These are phyloP conservation scores for Cryphonectria naterciae DNA, from an alignment of 2,329 filamentous ascomycete genomes.

Conservation along the genomic window DNA sequence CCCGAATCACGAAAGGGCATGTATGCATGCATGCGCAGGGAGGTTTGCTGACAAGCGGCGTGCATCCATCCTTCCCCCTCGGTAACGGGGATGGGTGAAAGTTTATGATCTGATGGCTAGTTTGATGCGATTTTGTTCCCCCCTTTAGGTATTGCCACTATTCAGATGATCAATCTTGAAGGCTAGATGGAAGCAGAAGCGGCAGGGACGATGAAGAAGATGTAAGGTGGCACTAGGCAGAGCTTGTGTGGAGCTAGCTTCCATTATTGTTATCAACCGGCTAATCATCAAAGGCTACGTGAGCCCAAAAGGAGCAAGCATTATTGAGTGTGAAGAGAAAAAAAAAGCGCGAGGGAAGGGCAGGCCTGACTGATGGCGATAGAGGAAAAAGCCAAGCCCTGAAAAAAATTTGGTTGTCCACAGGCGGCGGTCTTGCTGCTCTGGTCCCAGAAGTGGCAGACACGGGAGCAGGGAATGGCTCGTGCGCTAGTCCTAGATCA, in stretches of 20 bases:
- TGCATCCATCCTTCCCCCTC: not conserved
- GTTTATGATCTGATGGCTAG: not conserved
- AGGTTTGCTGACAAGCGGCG: not conserved
- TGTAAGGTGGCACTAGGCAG: not conserved
- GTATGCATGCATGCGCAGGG: not conserved
- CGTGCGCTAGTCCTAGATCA: conserved; percentile 25
- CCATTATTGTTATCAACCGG: not conserved
- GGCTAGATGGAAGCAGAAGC: not conserved
- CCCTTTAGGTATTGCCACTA: not conserved
- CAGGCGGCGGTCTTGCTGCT: conserved; percentile 1
- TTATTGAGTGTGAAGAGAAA: not conserved
- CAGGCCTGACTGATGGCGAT: conserved; percentile 5
- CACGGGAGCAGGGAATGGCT: conserved; percentile 27
- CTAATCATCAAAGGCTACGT: not conserved
- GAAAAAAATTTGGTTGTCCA: conserved; percentile 25
- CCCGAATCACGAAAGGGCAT: not conserved
- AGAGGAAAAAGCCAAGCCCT: conserved; percentile 19
- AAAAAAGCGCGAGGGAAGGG: not conserved
- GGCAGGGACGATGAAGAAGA: not conserved
- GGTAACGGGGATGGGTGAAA: not conserved
- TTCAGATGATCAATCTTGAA: not conserved
- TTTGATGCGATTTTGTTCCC: not conserved
- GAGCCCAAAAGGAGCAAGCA: not conserved
- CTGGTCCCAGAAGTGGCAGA: conserved; percentile 22
- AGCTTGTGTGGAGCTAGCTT: not conserved